Evolutionary conservation across 192 early-diverging fungal species (phyloP).

Genomic region (Backusella morwellensis): DNA sequence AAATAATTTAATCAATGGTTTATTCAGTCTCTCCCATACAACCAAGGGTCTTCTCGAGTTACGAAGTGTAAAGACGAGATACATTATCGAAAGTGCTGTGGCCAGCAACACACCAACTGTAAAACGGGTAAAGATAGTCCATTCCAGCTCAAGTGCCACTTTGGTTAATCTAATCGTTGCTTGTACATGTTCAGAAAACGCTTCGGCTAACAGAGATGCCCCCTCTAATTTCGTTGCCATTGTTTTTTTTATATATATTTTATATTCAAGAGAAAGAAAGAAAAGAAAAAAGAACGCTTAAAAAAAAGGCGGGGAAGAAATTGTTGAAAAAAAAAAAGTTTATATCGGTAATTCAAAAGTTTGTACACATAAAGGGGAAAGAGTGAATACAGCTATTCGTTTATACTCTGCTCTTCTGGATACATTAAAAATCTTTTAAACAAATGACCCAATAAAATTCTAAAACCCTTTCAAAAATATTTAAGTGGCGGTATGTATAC

Average conservation of each 20-base stretch:
- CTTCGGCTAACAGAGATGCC: conserved; percentile 1
- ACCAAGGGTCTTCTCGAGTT: conserved; percentile 37
- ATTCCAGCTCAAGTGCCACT: conserved; percentile 33
- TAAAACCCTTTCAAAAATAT: no score
- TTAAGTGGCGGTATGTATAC: not conserved
- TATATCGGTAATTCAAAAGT: not conserved
- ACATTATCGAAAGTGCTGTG: conserved; percentile 17
- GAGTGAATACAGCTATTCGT: no score
- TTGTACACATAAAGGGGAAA: not conserved
- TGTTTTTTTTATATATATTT: not conserved
- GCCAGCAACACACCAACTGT: conserved; percentile 28
- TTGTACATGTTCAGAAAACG: conserved; percentile 18
- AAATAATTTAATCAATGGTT: conserved; percentile 43
- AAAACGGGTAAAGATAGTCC: conserved; percentile 33
- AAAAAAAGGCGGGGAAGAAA: not conserved
- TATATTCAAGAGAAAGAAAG: not conserved
- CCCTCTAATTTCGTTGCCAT: not conserved
- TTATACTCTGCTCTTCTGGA: no score
- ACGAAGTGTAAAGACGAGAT: conserved; percentile 23
- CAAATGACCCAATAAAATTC: no score
- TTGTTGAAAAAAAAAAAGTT: not conserved
- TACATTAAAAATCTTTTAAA: no score
- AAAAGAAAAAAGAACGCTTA: not conserved
- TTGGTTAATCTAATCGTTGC: conserved; percentile 15
- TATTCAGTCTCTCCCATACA: conserved; percentile 49